Conservation (phyloP, 768 basidiomycete species). For the Termitomyces heimii region DNA sequence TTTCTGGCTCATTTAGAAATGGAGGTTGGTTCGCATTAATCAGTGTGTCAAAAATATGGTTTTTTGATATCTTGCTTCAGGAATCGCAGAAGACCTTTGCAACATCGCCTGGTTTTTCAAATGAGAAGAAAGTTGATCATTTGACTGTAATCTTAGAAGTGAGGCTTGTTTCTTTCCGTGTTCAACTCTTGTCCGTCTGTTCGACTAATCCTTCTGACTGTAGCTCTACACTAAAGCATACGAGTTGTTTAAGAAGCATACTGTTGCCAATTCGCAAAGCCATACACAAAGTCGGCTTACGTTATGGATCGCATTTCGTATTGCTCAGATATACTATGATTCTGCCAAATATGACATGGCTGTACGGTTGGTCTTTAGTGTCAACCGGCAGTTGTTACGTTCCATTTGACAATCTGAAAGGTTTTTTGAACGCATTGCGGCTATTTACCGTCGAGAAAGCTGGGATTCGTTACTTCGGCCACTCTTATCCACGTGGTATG, state of each 20-base stretch:
- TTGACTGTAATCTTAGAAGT: slow-evolving; percentile 80
- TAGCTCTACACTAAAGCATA: slow-evolving; percentile 94
- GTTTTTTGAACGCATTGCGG: slow-evolving; percentile 91
- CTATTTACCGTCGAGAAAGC: slow-evolving; percentile 78
- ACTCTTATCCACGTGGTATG: slow-evolving; percentile 75
- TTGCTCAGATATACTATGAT: slow-evolving; percentile 80
- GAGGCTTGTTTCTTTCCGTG: slow-evolving; percentile 3
- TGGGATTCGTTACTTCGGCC: slow-evolving; percentile 75
- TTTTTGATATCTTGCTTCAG: slow-evolving; percentile 10
- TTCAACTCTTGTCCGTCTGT: not conserved
- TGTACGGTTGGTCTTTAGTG: slow-evolving; percentile 52
- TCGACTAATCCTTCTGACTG: not conserved
- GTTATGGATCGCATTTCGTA: slow-evolving; percentile 86
- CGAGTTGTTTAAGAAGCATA: slow-evolving; percentile 83
- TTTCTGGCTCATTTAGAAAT: slow-evolving; percentile 55
- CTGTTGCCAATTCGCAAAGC: slow-evolving; percentile 29
- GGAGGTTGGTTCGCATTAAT: slow-evolving; percentile 36
- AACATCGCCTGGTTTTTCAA: slow-evolving; percentile 67
- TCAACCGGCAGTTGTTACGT: not conserved
- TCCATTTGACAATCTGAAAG: slow-evolving; percentile 31
- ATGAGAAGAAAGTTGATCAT: slow-evolving; percentile 94
- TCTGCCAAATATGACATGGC: slow-evolving; percentile 85
- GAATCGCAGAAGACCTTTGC: slow-evolving; percentile 27
- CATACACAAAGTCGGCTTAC: slow-evolving; percentile 74
- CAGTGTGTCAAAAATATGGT: not conserved